Percentiles rank a stretch among this genome's conserved stretches.
These are phyloP conservation scores for Aureobasidium sp. DNA, from an alignment of 2,329 filamentous ascomycete genomes.

Conservation along the genomic window DNA sequence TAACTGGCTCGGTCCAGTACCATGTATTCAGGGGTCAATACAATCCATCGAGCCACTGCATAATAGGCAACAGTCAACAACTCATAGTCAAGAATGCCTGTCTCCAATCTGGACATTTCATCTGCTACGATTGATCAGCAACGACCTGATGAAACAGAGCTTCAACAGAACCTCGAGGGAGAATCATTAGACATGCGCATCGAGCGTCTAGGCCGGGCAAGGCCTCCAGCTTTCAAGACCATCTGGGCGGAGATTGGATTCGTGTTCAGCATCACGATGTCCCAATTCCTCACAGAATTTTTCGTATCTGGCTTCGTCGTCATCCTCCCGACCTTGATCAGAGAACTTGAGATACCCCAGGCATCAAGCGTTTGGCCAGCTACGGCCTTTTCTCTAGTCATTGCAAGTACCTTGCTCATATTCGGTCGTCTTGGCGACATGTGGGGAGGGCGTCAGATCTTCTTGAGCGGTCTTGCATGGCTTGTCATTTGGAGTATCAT, in stretches of 20 bases:
- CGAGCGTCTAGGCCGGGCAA: slow-evolving; percentile 14
- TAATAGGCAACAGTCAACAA: too few species aligned
- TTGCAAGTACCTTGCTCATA: slow-evolving; percentile 39
- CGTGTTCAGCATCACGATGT: slow-evolving; percentile 42
- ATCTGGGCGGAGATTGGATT: slow-evolving; percentile 51
- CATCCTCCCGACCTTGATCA: slow-evolving; percentile 56
- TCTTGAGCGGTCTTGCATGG: slow-evolving; percentile 48
- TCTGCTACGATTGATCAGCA: too few species aligned
- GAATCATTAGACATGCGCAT: not conserved
- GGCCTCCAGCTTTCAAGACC: slow-evolving; percentile 48
- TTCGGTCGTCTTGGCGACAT: slow-evolving; percentile 44
- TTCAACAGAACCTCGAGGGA: too few species aligned
- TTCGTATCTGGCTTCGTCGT: slow-evolving; percentile 67
- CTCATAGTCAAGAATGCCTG: too few species aligned
- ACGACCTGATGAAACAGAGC: not conserved
- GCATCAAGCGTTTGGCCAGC: slow-evolving; percentile 50
- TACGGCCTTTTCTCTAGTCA: slow-evolving; percentile 40
- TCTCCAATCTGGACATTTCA: too few species aligned
- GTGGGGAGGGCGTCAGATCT: slow-evolving; percentile 54
- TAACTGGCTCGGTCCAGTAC: too few species aligned
- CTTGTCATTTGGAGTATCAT: slow-evolving; percentile 23
- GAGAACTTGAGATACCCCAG: slow-evolving; percentile 56
- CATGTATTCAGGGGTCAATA: too few species aligned
- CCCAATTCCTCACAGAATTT: slow-evolving; percentile 47
- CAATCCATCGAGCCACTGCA: too few species aligned